phyloP scores from a whole-genome alignment of 164 flowering plant genomes.

The Dillenia turbinata region DNA sequence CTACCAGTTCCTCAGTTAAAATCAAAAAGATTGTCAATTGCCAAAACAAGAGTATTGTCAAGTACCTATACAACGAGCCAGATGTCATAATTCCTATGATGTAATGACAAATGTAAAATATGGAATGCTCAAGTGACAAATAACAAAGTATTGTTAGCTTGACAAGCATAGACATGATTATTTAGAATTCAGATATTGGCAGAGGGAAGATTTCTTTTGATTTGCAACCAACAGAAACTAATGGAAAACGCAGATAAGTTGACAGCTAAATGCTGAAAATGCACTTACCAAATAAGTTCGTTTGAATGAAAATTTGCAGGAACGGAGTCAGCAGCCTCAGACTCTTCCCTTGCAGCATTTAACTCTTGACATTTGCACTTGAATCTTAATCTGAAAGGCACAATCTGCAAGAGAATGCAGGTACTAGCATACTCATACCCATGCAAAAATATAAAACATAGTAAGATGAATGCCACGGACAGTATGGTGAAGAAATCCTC shows the following conservation, averaged over 20 bases:
- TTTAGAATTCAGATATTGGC: too few relatives aligned
- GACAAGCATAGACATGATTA: background rate
- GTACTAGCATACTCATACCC: background rate
- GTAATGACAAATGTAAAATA: background rate
- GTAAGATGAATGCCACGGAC: background rate
- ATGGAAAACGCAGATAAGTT: background rate
- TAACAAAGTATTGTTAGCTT: background rate
- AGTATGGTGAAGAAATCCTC: too few relatives aligned
- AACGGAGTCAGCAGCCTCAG: constrained; percentile 20
- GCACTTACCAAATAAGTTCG: constrained; percentile 65
- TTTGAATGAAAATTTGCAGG: constrained; percentile 23
- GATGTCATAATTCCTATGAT: too few relatives aligned
- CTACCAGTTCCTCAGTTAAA: too few relatives aligned
- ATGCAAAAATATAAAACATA: background rate
- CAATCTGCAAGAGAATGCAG: constrained; percentile 40
- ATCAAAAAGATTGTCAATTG: too few relatives aligned
- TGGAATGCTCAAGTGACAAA: background rate
- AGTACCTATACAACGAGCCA: too few relatives aligned
- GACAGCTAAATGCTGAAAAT: background rate
- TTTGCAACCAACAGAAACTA: background rate
- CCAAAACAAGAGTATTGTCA: too few relatives aligned
- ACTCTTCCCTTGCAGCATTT: constrained; percentile 19
- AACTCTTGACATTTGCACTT: constrained; percentile 38
- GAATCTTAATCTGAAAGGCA: constrained; percentile 54
- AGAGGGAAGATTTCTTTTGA: background rate